phyloP scores from a whole-genome alignment of 805 yeast species.

The Teunomyces cretensis region DNA sequence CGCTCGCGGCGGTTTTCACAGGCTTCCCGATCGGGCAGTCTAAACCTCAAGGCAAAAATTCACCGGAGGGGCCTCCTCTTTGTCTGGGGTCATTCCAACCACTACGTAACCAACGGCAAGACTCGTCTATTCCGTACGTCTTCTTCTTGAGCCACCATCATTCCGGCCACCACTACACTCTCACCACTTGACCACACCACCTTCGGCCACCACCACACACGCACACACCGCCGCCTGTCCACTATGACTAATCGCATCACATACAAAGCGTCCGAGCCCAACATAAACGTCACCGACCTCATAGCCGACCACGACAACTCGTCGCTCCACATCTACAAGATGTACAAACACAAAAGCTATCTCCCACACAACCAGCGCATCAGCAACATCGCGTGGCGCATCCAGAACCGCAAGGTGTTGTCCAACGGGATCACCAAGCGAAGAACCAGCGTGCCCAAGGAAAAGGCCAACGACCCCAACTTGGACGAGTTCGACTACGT shows the following conservation, averaged over 20 bases:
- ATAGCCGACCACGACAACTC: conserved; percentile 35
- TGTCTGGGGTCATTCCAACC: conserved; percentile 3
- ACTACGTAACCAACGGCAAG: neutral
- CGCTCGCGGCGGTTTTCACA: too few relatives aligned
- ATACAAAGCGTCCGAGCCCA: conserved; percentile 9
- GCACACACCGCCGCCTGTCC: neutral
- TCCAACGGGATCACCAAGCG: neutral
- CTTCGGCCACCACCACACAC: neutral
- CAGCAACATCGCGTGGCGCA: conserved; percentile 46
- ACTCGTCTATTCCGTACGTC: too few relatives aligned
- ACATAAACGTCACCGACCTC: conserved; percentile 12
- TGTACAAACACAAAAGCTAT: conserved; percentile 42
- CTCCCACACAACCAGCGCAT: conserved; percentile 44
- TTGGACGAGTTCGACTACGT: conserved; percentile 46
- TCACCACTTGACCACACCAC: too few relatives aligned
- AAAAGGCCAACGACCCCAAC: conserved; percentile 22
- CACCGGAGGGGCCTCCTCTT: conserved; percentile 4
- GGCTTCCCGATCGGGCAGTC: conserved; percentile 1
- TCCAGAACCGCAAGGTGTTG: conserved; percentile 37
- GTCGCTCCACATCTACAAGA: conserved; percentile 36
- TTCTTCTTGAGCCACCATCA: too few relatives aligned
- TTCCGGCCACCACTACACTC: neutral
- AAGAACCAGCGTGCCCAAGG: neutral
- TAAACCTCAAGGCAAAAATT: conserved; percentile 1
- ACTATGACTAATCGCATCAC: conserved; percentile 8